Conservation (phyloP, 1,139 yeast genomes). For the Starmera stellimalicola region DNA sequence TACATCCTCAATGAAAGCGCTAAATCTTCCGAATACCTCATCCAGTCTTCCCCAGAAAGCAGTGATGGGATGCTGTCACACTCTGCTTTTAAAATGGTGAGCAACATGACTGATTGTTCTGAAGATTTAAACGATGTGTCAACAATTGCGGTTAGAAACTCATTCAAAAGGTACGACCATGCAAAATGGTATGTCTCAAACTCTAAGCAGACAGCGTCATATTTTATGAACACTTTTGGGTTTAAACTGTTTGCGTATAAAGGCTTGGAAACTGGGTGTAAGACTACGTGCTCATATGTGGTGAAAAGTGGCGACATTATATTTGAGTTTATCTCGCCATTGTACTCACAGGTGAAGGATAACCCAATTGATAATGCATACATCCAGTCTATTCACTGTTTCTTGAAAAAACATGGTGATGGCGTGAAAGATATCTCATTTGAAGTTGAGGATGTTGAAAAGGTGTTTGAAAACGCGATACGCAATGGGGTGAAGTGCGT, state of each 20-base stretch:
- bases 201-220: slow-evolving; percentile 54
- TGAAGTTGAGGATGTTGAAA: slow-evolving; percentile 39
- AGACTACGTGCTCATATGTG: slow-evolving; percentile 48
- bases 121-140: neutral
- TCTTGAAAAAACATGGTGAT: slow-evolving; percentile 58
- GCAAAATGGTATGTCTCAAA: slow-evolving; percentile 56
- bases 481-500: slow-evolving; percentile 45
- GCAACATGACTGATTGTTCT: neutral
- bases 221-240: slow-evolving; percentile 49
- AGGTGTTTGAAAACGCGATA: slow-evolving; percentile 37
- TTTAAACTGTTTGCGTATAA: slow-evolving; percentile 52
- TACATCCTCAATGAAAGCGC: neutral
- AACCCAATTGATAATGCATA: slow-evolving; percentile 7
- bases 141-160: neutral
- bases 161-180: slow-evolving; percentile 37
- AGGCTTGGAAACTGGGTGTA: slow-evolving; percentile 63
- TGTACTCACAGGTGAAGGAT: slow-evolving; percentile 16
- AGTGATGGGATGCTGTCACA: neutral
- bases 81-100: neutral
- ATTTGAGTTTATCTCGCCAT: slow-evolving; percentile 41
- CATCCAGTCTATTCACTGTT: slow-evolving; percentile 33
- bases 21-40: neutral
- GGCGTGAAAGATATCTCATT: slow-evolving; percentile 69
- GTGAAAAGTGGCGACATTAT: slow-evolving; percentile 47
- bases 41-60: neutral